Evolutionary conservation across 1,284 basidiomycete genomes (phyloP), one percentile per base, ranked within the genome.

Genomic region (Austroboletus niveus): DNA sequence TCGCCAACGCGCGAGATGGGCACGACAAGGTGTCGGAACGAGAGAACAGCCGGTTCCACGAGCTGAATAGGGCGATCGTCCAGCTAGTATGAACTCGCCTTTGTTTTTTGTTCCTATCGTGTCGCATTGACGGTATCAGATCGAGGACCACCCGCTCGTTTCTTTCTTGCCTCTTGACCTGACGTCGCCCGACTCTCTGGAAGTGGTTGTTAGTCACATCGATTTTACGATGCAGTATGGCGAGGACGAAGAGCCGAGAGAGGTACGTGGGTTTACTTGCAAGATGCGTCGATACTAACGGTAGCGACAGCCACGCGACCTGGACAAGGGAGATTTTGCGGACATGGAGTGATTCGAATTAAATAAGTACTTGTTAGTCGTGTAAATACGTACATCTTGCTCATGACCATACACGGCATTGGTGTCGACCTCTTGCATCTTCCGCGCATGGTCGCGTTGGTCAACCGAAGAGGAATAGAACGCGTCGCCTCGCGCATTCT

Each of bases 201-300:
- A 93, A 64, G 87, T 84, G 1, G 85, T 98, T 12, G 79, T 99
- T 46, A 94, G 92, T 65, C 94, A 98, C 69, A 90, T 99, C 53
- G 97, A 99, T 74, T 95, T 95, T 63, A 89, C 93, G 55, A 92
- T 98, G 84, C 95, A 98, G 69, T 98, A 95, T 61, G 93, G 92
- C 42, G 92, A 95, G 73, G 91, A 94, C 55, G 92, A 95, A 65
- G 92, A 95, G 65, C 93, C 92, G 22, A 91, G 87, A 74, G 89
- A 92, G 82, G 89, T 89, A 60, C 52, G 78, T 15, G 5, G 9
- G 63, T 41, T 43, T 7, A 48, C 42, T n/a, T 51, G 42, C 42
- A 24, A 35, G 34, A 10, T 31, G 12, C 2, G 17, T 38, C 8
- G 17, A 11, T 6, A 45, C 53, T 50, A 50, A 56, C 36, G n/a